Evolutionary conservation across 768 basidiomycete genomes (phyloP), one percentile per base, ranked within the genome.

Genomic region (Auricularia heimuer): DNA sequence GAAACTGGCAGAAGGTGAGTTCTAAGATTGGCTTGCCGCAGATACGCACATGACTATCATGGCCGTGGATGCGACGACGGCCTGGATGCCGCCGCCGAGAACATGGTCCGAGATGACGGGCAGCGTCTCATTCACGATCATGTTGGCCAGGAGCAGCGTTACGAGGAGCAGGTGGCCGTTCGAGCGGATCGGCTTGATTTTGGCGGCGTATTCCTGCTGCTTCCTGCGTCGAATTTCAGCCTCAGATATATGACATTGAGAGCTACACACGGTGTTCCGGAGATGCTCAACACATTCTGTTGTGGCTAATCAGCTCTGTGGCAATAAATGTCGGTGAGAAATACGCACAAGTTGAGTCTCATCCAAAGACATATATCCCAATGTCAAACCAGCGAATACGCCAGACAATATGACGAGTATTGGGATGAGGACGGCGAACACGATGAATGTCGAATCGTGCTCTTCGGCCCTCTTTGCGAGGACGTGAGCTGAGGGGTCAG

Each of bases 291-390:
- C 2, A 96, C 94, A 71, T 89, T 87, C 47, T 51, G 3, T 3
- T 6, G 16, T 6, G 16, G 14, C 18, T 18, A 21, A 18, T 51
- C 14, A 51, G 47, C 16, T 10, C 4, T 21, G 6, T 4, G 18
- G 18, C 47, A 18, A 51, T 6, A 51, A 21, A 51, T 18, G 14
- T 6, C 6, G 14, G 47, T 51, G 47, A 18, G 8, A 42, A 42
- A 14, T 42, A 42, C 47, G 14, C 47, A 51, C 47, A 54, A 96
- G 83, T 80, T 94, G 92, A 47, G 93, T 94, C 75, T 90, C 90
- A 75, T 96, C 93, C 73, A 95, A 81, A 69, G 88, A 90, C 89
- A 95, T 94, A 75, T 92, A 94, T 39, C 93, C 93, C 58, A 95
- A 79, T 65, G 94, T 95, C 69, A 94, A 79, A 75, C 94, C 90